Evolutionary conservation across 148 eudicot species (phyloP).

Genomic region (Silene conica): DNA sequence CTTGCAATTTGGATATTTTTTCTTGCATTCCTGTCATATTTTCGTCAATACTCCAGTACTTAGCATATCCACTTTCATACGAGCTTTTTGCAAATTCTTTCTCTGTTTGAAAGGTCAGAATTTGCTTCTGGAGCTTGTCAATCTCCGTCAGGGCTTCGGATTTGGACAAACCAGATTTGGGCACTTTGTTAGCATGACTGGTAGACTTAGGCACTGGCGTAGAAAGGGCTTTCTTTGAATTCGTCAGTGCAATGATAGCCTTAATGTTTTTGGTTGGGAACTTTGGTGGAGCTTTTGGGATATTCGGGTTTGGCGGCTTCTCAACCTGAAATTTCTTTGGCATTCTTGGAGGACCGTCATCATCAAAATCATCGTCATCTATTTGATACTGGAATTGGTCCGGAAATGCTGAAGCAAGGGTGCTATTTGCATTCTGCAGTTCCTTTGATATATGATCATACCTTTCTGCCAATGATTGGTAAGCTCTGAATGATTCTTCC

Average conservation of each 20-base stretch:
- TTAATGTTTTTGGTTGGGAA: constrained; percentile 52
- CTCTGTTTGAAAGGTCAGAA: constrained; percentile 71
- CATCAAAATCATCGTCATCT: constrained; percentile 69
- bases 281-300: constrained; percentile 56
- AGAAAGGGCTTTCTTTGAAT: constrained; percentile 23
- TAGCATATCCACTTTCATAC: constrained; percentile 68
- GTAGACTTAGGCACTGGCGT: constrained; percentile 27
- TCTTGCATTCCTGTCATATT: constrained; percentile 60
- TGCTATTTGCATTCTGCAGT: constrained; percentile 83
- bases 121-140: constrained; percentile 78
- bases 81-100: constrained; percentile 85
- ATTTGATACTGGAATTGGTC: constrained; percentile 56
- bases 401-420: constrained; percentile 80
- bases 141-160: constrained; percentile 67
- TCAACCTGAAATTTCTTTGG: constrained; percentile 24
- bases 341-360: constrained; percentile 25
- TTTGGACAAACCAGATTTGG: constrained; percentile 66
- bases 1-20: constrained; percentile 62
- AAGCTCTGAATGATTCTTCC: constrained; percentile 68
- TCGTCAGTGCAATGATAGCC: constrained; percentile 49
- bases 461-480: constrained; percentile 72
- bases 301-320: constrained; percentile 23
- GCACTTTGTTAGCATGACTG: constrained; percentile 18
- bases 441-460: constrained; percentile 81
- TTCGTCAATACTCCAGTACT: constrained; percentile 70